These are phyloP conservation scores for Coemansia furcata DNA, from an alignment of 192 early-diverging fungal species.

Conservation along the genomic window DNA sequence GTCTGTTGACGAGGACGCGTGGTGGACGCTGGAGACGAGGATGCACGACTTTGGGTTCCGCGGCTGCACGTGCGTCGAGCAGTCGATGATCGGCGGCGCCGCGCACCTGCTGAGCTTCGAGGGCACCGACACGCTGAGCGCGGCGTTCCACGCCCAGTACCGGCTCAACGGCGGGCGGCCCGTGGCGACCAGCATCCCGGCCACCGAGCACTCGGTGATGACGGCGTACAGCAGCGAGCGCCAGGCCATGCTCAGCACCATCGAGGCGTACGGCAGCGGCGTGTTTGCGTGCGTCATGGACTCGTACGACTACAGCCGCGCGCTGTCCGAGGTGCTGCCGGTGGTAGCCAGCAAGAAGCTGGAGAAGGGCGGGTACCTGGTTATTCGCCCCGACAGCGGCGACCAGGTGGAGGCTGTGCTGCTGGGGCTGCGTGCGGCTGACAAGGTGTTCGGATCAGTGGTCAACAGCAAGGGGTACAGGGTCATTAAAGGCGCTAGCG, in stretches of 20 bases:
- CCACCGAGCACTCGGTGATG: constrained; percentile 93
- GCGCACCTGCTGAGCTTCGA: constrained; percentile 83
- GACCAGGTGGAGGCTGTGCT: constrained; percentile 77
- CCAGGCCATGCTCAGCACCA: constrained; percentile 65
- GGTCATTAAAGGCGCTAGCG: constrained; percentile 64
- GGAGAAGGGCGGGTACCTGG: constrained; percentile 73
- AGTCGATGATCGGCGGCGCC: constrained; percentile 80
- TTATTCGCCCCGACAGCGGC: constrained; percentile 84
- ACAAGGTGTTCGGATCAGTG: constrained; percentile 67
- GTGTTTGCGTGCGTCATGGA: constrained; percentile 90
- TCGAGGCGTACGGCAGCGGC: constrained; percentile 67
- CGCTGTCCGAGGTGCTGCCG: constrained; percentile 73
- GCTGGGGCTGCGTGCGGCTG: constrained; percentile 66
- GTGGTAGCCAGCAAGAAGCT: constrained; percentile 63
- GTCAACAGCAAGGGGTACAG: constrained; percentile 78
- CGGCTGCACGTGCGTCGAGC: constrained; percentile 80
- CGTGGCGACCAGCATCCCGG: constrained; percentile 76
- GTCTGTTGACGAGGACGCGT: constrained; percentile 62
- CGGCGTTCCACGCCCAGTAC: constrained; percentile 77
- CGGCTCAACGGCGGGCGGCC: constrained; percentile 71
- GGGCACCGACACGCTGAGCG: constrained; percentile 78
- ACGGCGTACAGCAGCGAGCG: constrained; percentile 67
- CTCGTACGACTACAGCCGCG: constrained; percentile 79
- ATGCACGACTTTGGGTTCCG: constrained; percentile 95
- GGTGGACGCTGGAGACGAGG: constrained; percentile 58